Percentiles rank a stretch among this genome's conserved stretches.
Conservation (phyloP, 148 eudicot species). For the Agrostemma githago region DNA sequence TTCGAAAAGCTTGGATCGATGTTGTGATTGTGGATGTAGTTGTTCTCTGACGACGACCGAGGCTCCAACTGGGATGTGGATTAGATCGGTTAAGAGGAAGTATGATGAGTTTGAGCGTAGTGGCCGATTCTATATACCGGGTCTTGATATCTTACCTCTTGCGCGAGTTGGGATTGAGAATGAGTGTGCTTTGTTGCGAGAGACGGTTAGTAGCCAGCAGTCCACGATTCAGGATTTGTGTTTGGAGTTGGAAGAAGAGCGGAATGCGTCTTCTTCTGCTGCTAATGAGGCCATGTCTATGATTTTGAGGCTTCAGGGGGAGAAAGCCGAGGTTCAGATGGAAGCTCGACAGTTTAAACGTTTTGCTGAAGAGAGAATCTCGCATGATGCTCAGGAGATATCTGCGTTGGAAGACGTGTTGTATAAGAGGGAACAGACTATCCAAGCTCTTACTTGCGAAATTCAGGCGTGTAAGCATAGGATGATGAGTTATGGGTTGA, state of each 20-base stretch:
- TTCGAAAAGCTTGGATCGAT: slow-evolving; percentile 44
- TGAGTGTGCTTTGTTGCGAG: slow-evolving; percentile 68
- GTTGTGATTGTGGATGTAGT: slow-evolving; percentile 72
- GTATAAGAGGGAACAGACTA: slow-evolving; percentile 71
- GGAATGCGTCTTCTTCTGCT: slow-evolving; percentile 89
- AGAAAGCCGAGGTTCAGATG: slow-evolving; percentile 86
- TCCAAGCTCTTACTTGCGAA: slow-evolving; percentile 72
- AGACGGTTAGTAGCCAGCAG: slow-evolving; percentile 67
- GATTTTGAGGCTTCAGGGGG: slow-evolving; percentile 91
- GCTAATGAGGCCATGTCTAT: slow-evolving; percentile 97
- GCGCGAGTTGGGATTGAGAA: slow-evolving; percentile 75
- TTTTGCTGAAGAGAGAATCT: slow-evolving; percentile 79
- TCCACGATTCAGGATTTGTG: slow-evolving; percentile 61
- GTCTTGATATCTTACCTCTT: slow-evolving; percentile 46
- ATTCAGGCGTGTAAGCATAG: slow-evolving; percentile 78
- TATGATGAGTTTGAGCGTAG: slow-evolving; percentile 51
- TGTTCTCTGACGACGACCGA: slow-evolving; percentile 42
- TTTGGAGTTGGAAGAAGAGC: slow-evolving; percentile 83
- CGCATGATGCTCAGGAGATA: slow-evolving; percentile 68
- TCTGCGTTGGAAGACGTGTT: slow-evolving; percentile 61
- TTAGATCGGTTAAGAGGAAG: slow-evolving; percentile 79
- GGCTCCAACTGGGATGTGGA: slow-evolving; percentile 44
- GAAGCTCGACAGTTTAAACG: slow-evolving; percentile 81
- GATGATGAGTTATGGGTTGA: slow-evolving; percentile 76
- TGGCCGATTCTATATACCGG: slow-evolving; percentile 47